A percentile compares a stretch with the other conserved stretches of the same genome.
phyloP scores from a whole-genome alignment of 2,329 filamentous ascomycete species.

The Penicillium sp. region DNA sequence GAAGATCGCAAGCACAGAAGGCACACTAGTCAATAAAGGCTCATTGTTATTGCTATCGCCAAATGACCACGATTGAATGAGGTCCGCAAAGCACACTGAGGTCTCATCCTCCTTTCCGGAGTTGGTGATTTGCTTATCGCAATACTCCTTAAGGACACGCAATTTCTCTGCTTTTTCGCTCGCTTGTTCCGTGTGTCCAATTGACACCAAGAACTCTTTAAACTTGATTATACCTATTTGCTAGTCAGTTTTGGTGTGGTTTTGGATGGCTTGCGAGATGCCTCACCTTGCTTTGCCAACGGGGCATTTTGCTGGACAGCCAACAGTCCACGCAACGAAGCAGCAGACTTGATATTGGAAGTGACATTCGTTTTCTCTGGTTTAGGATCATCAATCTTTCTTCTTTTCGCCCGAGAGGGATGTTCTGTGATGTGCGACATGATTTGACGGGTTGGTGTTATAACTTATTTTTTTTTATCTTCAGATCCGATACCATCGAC shows the following conservation, averaged over 20 bases:
- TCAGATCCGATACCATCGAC: conserved; percentile 24
- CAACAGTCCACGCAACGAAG: conserved; percentile 67
- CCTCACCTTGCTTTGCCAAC: conserved; percentile 63
- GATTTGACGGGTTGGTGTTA: conserved; percentile 21
- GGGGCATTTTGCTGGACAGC: conserved; percentile 66
- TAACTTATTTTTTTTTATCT: conserved; percentile 18
- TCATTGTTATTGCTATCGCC: conserved; percentile 78
- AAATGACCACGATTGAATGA: conserved; percentile 87
- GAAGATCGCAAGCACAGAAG: conserved; percentile 76
- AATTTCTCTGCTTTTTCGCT: conserved; percentile 40
- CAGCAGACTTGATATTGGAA: conserved; percentile 46
- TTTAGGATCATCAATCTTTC: conserved; percentile 35
- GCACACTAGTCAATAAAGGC: conserved; percentile 73
- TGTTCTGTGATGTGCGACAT: conserved; percentile 37
- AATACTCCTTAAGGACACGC: conserved; percentile 46
- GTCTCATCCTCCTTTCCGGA: conserved; percentile 52
- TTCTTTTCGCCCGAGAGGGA: conserved; percentile 38
- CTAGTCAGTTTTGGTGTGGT: conserved; percentile 1
- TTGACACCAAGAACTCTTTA: conserved; percentile 44
- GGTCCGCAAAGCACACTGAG: conserved; percentile 67
- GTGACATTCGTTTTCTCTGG: conserved; percentile 10
- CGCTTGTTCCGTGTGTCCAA: conserved; percentile 37
- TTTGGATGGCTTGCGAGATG: conserved; percentile 31
- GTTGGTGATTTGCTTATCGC: conserved; percentile 54
- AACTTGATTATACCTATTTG: conserved; percentile 43